Base-by-base conservation (phyloP, 2,329 filamentous ascomycete genomes). In the Phialocephala sp. region DNA sequence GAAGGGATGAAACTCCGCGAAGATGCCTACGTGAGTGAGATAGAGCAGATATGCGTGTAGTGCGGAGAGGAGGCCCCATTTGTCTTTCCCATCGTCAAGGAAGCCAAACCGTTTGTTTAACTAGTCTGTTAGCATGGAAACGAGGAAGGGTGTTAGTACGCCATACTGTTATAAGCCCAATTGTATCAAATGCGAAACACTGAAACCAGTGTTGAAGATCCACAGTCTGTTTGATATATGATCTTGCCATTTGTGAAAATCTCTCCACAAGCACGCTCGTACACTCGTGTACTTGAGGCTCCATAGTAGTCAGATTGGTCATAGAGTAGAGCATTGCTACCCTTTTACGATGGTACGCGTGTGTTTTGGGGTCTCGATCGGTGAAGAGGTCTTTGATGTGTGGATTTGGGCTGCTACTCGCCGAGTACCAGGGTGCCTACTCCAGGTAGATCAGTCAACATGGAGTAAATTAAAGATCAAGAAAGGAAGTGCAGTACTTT, bases 401-500 rank as follows among this genome's bases (percentile, higher is more conserved):
- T 20, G 41, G 22, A 8, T 32, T 24, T 1, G 50, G 24, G 8
- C 14, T 35, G 4, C 50, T 24, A 69, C 56, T 57, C 4, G 50
- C 24, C 22, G 14, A 32, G 27, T 54, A 54, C 22, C 22, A 54
- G 32, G 50, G 50, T 35, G 50, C 50, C 27, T 50, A 50, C 8
- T 8, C 18, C 8, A 50, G 41, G 59, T 9, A 36, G 24, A 22
- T 59, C 37, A 59, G 20, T 43, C 18, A 18, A 14, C n/a, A 47
- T 55, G 9, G 18, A n/a, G 36, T 32, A 32, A 6, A 37, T n/a
- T 36, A 4, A 2, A 39, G 8, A 2, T 43, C 4, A 12, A 14
- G 8, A 36, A 2, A 32, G 54, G 32, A 35, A 20, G 8, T 41
- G 1, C 12, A 22, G 24, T 56, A 67, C 68, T 66, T 83, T 82